Evolutionary conservation across 306 rosid genomes (phyloP).

Genomic region (Sechiopsis laciniata): DNA sequence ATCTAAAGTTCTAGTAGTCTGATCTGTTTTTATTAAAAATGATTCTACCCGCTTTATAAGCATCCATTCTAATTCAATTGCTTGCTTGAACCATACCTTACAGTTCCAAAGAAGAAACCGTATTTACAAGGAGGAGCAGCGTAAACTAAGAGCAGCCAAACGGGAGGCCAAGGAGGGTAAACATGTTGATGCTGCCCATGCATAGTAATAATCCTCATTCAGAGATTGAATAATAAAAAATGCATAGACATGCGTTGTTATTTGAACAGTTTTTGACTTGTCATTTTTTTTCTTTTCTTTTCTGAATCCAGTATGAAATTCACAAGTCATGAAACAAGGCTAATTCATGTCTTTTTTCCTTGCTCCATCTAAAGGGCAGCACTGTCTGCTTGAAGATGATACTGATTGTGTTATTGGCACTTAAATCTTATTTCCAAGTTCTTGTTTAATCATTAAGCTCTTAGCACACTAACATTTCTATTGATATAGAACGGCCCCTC

Average conservation of each 20-base stretch:
- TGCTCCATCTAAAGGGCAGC: constrained; percentile 13
- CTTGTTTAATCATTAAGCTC: constrained; percentile 7
- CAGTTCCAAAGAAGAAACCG: constrained; percentile 90
- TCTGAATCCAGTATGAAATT: constrained; percentile 28
- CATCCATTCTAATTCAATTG: neutral
- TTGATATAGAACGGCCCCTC: neutral
- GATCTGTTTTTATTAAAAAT: constrained; percentile 4
- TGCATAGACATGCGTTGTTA: constrained; percentile 28
- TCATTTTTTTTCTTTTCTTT: constrained; percentile 32
- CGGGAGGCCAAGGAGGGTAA: constrained; percentile 56
- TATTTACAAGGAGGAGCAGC: constrained; percentile 91
- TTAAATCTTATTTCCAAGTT: constrained; percentile 4
- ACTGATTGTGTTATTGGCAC: constrained; percentile 5
- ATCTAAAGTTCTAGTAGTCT: neutral
- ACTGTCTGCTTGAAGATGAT: constrained; percentile 22
- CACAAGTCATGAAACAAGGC: constrained; percentile 45
- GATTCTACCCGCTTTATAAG: neutral
- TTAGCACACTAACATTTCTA: constrained; percentile 2
- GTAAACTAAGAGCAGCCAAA: constrained; percentile 74
- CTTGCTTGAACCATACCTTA: constrained; percentile 1
- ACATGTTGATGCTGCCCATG: constrained; percentile 44
- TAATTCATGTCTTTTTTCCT: constrained; percentile 21
- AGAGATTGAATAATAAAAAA: constrained; percentile 37
- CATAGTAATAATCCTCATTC: constrained; percentile 32
- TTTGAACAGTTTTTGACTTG: constrained; percentile 28